A percentile compares a stretch with the other conserved stretches of the same genome.
phyloP scores from a whole-genome alignment of 441 rosid genomes.

The Gossypium aridum region DNA sequence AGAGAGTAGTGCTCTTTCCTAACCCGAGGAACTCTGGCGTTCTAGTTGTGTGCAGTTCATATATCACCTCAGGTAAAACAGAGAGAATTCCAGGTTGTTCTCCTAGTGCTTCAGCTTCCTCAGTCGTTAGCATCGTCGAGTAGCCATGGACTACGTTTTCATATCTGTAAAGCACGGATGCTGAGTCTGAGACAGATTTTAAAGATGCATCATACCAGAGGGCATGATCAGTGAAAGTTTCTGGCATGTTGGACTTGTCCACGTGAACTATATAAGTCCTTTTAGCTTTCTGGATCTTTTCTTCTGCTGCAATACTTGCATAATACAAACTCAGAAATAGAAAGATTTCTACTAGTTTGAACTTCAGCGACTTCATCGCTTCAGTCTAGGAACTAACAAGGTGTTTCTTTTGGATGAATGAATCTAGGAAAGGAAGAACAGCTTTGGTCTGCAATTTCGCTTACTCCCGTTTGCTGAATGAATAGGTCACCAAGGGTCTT shows the following conservation, averaged over 20 bases:
- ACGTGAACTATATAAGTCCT: slow-evolving; percentile 46
- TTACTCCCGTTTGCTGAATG: background rate
- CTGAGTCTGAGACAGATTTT: slow-evolving; percentile 33
- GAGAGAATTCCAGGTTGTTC: slow-evolving; percentile 25
- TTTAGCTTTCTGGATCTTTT: slow-evolving; percentile 16
- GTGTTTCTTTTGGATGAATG: background rate
- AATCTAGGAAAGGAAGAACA: background rate
- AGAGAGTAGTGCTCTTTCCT: slow-evolving; percentile 10
- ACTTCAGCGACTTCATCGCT: slow-evolving; percentile 22
- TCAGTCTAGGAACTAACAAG: background rate
- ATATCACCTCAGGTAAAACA: slow-evolving; percentile 24
- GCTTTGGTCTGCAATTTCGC: background rate
- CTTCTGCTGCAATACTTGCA: slow-evolving; percentile 19
- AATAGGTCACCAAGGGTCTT: background rate
- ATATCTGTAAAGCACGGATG: slow-evolving; percentile 45
- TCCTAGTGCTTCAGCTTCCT: slow-evolving; percentile 23
- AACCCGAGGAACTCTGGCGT: slow-evolving; percentile 34
- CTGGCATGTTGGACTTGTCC: slow-evolving; percentile 50
- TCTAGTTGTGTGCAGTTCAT: slow-evolving; percentile 34
- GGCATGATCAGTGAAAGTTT: slow-evolving; percentile 29
- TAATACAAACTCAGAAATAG: slow-evolving; percentile 18
- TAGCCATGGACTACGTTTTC: slow-evolving; percentile 29
- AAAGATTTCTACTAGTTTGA: slow-evolving; percentile 14
- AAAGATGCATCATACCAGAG: slow-evolving; percentile 44
- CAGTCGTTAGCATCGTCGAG: slow-evolving; percentile 23